A percentile compares a stretch with the other conserved stretches of the same genome.
These are phyloP conservation scores for Nemania bipapillata DNA, from an alignment of 2,329 filamentous ascomycete species.

Conservation along the genomic window DNA sequence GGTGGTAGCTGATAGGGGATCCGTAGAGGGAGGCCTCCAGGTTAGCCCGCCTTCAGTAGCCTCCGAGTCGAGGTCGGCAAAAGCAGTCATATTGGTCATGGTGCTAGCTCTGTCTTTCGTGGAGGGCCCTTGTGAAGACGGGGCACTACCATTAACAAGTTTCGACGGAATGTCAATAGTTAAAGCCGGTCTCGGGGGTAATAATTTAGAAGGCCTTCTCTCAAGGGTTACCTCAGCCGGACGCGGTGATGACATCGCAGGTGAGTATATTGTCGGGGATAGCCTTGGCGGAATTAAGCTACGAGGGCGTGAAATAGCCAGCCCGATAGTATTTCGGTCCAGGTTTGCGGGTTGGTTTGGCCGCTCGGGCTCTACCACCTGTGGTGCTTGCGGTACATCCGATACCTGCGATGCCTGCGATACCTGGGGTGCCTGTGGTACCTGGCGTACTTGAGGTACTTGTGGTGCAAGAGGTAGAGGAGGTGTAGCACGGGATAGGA, in stretches of 20 bases:
- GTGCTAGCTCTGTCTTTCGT: constrained; percentile 64
- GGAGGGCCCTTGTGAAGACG: constrained; percentile 55
- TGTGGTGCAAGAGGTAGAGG: constrained; percentile 39
- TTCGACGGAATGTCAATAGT: constrained; percentile 54
- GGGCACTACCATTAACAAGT: constrained; percentile 45
- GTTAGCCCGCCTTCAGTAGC: constrained; percentile 56
- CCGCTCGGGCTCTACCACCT: constrained; percentile 37
- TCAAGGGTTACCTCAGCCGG: constrained; percentile 39
- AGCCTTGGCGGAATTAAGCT: constrained; percentile 36
- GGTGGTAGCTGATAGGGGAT: constrained; percentile 58
- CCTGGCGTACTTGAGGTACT: constrained; percentile 3
- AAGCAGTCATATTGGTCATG: constrained; percentile 49
- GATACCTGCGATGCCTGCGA: constrained; percentile 34
- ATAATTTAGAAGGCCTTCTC: constrained; percentile 56
- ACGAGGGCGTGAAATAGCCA: constrained; percentile 57
- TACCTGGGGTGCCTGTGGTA: constrained; percentile 34
- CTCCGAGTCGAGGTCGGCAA: constrained; percentile 51
- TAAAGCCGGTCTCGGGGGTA: constrained; percentile 60
- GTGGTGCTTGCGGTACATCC: constrained; percentile 31
- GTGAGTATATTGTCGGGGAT: constrained; percentile 24
- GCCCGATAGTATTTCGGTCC: constrained; percentile 55
- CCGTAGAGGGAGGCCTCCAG: constrained; percentile 62
- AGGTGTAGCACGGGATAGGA: constrained; percentile 38
- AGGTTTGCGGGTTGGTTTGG: constrained; percentile 35
- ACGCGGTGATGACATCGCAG: constrained; percentile 34